phyloP scores from a whole-genome alignment of 2,329 filamentous ascomycete genomes.

The Ceratocystis ficicola region DNA sequence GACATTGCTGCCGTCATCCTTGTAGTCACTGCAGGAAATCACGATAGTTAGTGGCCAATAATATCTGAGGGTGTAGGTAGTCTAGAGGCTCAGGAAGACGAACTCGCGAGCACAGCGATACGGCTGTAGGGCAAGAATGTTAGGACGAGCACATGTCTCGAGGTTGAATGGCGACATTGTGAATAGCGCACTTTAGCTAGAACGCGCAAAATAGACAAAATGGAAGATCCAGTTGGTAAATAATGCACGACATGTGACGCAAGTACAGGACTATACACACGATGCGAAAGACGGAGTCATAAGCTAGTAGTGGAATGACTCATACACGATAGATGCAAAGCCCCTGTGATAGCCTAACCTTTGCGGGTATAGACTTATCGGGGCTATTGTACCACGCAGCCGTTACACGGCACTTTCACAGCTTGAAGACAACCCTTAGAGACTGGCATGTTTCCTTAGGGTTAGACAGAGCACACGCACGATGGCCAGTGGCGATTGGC shows the following conservation, averaged over 20 bases:
- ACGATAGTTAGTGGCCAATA: slow-evolving; percentile 11
- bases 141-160: slow-evolving; percentile 60
- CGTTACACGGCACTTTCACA: not conserved
- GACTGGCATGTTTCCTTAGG: too few species aligned
- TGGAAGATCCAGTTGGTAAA: not conserved
- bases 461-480: too few species aligned
- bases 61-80: not conserved
- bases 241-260: not conserved
- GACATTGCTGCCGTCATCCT: slow-evolving; percentile 91
- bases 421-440: not conserved
- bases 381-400: not conserved
- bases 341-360: not conserved
- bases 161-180: slow-evolving; percentile 57
- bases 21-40: slow-evolving; percentile 66
- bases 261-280: not conserved
- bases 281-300: slow-evolving; percentile 13
- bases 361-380: not conserved
- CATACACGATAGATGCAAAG: slow-evolving; percentile 17
- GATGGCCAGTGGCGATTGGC: too few species aligned
- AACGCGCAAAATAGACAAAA: not conserved
- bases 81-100: slow-evolving; percentile 28
- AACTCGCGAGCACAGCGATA: slow-evolving; percentile 76
- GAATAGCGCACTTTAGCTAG: not conserved
- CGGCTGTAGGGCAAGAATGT: slow-evolving; percentile 63
- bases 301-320: slow-evolving; percentile 12